A percentile compares a stretch with the other conserved stretches of the same genome.
Conservation (phyloP, 768 basidiomycete species). For the Podaxis rugospora region DNA sequence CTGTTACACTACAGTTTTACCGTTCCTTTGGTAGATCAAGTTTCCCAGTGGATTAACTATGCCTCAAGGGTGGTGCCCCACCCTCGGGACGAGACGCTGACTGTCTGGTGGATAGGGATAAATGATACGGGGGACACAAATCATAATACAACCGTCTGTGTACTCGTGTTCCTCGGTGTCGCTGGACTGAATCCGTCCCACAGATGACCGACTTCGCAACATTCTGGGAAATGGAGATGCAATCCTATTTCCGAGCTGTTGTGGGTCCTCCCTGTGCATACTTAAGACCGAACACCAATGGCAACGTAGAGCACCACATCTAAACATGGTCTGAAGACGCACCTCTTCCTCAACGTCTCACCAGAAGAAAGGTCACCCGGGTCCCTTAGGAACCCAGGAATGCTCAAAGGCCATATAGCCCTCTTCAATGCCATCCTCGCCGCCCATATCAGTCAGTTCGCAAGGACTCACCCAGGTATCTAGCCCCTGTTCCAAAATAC, state of each 20-base stretch:
- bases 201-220: conserved; percentile 44
- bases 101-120: conserved; percentile 57
- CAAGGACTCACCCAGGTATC: conserved; percentile 29
- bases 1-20: conserved; percentile 46
- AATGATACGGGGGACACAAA: conserved; percentile 53
- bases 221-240: conserved; percentile 48
- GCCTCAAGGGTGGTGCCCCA: conserved; percentile 42
- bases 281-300: neutral
- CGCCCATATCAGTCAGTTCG: conserved; percentile 29
- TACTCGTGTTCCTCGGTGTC: neutral
- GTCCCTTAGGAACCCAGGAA: conserved; percentile 28
- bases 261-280: conserved; percentile 24
- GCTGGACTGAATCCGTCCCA: neutral
- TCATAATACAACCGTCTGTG: conserved; percentile 30
- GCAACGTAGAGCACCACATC: conserved; percentile 27
- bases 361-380: conserved; percentile 47
- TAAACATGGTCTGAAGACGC: conserved; percentile 35
- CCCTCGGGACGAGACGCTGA: conserved; percentile 36
- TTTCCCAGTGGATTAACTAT: conserved; percentile 43
- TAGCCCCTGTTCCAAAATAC: neutral
- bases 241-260: conserved; percentile 44
- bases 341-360: conserved; percentile 56
- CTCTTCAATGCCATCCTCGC: conserved; percentile 40
- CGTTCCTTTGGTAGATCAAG: conserved; percentile 42
- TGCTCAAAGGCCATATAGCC: conserved; percentile 33